Evolutionary conservation across 805 yeast genomes (phyloP).

Genomic region (Starmerella lactis-condensi): DNA sequence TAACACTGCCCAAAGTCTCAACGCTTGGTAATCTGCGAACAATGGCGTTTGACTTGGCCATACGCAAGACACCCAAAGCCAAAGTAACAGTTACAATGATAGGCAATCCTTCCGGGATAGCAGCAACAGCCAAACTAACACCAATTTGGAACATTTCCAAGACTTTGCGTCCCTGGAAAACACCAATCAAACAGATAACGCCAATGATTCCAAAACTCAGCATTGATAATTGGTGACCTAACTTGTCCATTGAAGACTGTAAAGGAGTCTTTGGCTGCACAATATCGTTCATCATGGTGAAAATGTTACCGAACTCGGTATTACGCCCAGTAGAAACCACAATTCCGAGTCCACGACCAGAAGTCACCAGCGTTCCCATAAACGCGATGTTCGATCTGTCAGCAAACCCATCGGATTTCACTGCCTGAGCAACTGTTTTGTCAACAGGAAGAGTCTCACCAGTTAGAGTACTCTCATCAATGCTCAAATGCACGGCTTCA

Average conservation of each 20-base stretch:
- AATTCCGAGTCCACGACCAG: conserved; percentile 86
- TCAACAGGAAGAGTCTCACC: conserved; percentile 86
- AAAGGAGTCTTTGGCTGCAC: conserved; percentile 97
- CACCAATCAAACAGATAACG: conserved; percentile 74
- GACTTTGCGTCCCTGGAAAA: conserved; percentile 85
- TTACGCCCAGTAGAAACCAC: conserved; percentile 78
- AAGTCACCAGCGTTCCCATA: conserved; percentile 95
- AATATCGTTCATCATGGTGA: conserved; percentile 84
- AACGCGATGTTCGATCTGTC: conserved; percentile 67
- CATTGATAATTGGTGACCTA: conserved; percentile 76
- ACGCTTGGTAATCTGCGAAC: conserved; percentile 88
- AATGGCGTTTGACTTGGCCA: conserved; percentile 89
- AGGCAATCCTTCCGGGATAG: conserved; percentile 97
- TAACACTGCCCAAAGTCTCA: conserved; percentile 41
- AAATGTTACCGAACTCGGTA: conserved; percentile 88
- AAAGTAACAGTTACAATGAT: conserved; percentile 93
- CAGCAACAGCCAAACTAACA: conserved; percentile 95
- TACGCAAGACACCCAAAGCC: conserved; percentile 87
- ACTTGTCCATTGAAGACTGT: conserved; percentile 84
- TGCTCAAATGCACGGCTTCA: conserved; percentile 57
- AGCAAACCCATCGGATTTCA: conserved; percentile 11
- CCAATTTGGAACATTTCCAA: conserved; percentile 95
- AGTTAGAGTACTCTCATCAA: conserved; percentile 87
- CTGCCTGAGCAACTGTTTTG: conserved; percentile 36
- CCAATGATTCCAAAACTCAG: conserved; percentile 80